phyloP scores from a whole-genome alignment of 352 stramenopile genomes.

The Peronospora farinosa region DNA sequence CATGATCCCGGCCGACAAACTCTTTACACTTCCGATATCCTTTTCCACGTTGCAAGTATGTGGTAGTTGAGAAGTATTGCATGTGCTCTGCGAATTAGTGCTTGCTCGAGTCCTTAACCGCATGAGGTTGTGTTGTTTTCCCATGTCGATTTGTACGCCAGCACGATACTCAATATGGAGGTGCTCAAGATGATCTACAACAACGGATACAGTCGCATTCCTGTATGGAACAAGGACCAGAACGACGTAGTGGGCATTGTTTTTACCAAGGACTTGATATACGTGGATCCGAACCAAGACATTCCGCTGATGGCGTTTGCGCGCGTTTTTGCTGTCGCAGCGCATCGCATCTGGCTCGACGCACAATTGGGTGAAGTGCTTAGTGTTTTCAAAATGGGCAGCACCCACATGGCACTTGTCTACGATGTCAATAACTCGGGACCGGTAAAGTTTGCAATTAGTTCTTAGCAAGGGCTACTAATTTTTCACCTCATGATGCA shows the following conservation, averaged over 20 bases:
- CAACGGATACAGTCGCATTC: slow-evolving; percentile 91
- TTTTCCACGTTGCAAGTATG: slow-evolving; percentile 13
- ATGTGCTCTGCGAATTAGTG: not conserved
- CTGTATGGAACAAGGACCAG: slow-evolving; percentile 92
- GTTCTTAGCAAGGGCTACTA: not conserved
- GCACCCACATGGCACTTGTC: slow-evolving; percentile 61
- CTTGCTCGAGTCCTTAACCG: slow-evolving; percentile 22
- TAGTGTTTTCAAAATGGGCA: slow-evolving; percentile 71
- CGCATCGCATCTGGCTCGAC: slow-evolving; percentile 65
- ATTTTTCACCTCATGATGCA: not conserved
- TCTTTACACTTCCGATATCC: slow-evolving; percentile 76
- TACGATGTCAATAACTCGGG: slow-evolving; percentile 78
- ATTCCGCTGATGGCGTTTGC: slow-evolving; percentile 88
- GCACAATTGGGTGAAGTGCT: slow-evolving; percentile 60
- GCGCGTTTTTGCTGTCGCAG: slow-evolving; percentile 70
- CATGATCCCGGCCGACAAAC: slow-evolving; percentile 87
- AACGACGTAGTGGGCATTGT: slow-evolving; percentile 95
- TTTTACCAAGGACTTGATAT: slow-evolving; percentile 91
- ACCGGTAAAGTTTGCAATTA: slow-evolving; percentile 40
- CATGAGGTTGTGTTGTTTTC: slow-evolving; percentile 14
- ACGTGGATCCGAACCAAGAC: slow-evolving; percentile 60
- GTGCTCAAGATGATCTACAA: slow-evolving; percentile 81
- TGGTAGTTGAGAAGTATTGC: slow-evolving; percentile 10
- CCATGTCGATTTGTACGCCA: slow-evolving; percentile 28
- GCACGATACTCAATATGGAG: slow-evolving; percentile 43